Conservation (phyloP, 208 protist genomes). For the Leishmania tropica region DNA sequence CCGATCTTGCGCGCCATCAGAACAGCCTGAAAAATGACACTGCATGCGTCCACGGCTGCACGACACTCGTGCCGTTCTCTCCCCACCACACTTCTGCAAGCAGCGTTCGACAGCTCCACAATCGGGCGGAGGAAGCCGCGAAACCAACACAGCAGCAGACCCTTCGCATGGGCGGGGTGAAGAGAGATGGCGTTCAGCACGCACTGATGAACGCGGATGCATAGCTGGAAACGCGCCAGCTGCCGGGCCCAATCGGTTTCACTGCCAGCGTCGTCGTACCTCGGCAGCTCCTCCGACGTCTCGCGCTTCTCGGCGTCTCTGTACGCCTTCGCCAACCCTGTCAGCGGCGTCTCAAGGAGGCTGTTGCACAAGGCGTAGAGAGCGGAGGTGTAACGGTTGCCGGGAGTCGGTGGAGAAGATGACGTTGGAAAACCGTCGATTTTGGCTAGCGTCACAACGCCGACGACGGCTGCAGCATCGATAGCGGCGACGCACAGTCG, state of each 20-base stretch:
- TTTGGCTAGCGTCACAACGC: neutral
- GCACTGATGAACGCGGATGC: constrained; percentile 24
- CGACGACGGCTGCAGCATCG: constrained; percentile 24
- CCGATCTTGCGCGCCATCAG: constrained; percentile 33
- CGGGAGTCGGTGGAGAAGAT: neutral
- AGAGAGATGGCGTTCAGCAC: constrained; percentile 19
- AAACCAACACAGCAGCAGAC: constrained; percentile 43
- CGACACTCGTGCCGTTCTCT: constrained; percentile 25
- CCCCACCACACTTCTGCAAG: constrained; percentile 22
- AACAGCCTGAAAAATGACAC: constrained; percentile 61
- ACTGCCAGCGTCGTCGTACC: neutral
- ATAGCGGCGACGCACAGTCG: constrained; percentile 27
- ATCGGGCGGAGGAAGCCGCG: constrained; percentile 37
- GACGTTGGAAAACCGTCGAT: neutral
- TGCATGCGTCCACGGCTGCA: constrained; percentile 54
- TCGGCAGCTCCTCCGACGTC: neutral
- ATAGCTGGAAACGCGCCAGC: constrained; percentile 36
- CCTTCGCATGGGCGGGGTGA: neutral
- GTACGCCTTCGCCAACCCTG: neutral
- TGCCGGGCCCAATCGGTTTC: constrained; percentile 5
- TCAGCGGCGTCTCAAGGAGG: constrained; percentile 1
- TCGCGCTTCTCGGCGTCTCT: neutral
- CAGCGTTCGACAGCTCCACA: constrained; percentile 64
- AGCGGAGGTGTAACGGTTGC: neutral
- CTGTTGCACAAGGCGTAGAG: neutral